These are phyloP conservation scores for Vaccinium vitisidaea DNA, from an alignment of 148 eudicot species.

Conservation along the genomic window DNA sequence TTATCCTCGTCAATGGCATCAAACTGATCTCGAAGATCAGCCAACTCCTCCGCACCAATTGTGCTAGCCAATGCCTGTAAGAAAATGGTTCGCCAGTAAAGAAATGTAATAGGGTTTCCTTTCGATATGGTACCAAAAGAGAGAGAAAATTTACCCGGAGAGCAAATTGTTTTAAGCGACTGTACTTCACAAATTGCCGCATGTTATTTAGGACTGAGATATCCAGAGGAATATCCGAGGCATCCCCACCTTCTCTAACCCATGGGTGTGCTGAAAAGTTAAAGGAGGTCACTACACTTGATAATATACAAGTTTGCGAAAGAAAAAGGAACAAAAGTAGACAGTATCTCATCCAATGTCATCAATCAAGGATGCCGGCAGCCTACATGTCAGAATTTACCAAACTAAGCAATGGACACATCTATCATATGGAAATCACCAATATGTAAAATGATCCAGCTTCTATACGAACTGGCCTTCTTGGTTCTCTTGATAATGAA, in stretches of 20 bases:
- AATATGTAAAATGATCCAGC: background rate
- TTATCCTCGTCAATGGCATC: slow-evolving; percentile 93
- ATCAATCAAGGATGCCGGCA: background rate
- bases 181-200: slow-evolving; percentile 90
- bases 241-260: slow-evolving; percentile 98
- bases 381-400: background rate
- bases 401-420: background rate
- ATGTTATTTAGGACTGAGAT: slow-evolving; percentile 83
- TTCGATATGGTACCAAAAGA: background rate
- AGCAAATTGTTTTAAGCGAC: slow-evolving; percentile 93
- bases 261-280: slow-evolving; percentile 79
- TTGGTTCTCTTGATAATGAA: background rate
- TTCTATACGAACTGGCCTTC: background rate
- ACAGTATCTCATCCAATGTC: background rate
- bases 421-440: background rate
- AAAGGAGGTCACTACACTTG: slow-evolving; percentile 11
- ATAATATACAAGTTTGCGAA: background rate
- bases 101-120: background rate
- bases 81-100: background rate
- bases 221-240: slow-evolving; percentile 88
- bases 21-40: slow-evolving; percentile 89
- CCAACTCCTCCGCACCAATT: slow-evolving; percentile 66
- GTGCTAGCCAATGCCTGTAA: slow-evolving; percentile 89
- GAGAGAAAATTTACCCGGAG: slow-evolving; percentile 50
- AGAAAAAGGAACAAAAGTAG: background rate